Evolutionary conservation across 2,329 filamentous ascomycete species (phyloP).

Genomic region (Colletotrichum sp.): DNA sequence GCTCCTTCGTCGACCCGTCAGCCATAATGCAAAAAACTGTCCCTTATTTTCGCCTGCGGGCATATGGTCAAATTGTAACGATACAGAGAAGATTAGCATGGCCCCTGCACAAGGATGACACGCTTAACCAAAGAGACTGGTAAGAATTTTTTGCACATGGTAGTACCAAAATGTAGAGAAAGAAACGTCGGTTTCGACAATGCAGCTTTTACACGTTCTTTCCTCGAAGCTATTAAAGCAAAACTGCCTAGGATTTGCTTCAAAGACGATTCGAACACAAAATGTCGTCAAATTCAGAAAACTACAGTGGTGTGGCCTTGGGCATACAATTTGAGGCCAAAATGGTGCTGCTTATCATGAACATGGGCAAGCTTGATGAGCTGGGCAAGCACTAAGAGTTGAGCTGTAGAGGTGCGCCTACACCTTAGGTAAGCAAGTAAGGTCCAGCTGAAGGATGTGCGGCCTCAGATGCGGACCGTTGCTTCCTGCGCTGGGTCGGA

Average conservation of each 20-base stretch:
- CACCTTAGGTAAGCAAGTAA: not conserved
- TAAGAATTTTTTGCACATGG: not conserved
- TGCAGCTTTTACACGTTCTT: not conserved
- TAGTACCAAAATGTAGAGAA: not conserved
- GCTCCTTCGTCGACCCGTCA: not conserved
- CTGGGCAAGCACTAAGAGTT: not conserved
- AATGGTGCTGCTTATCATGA: not conserved
- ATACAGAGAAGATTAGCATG: slow-evolving; percentile 5
- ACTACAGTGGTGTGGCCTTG: not conserved
- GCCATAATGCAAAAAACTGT: not conserved
- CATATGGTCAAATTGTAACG: not conserved
- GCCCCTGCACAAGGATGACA: not conserved
- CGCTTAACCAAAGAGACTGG: not conserved
- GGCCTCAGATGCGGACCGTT: not conserved
- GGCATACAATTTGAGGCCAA: not conserved
- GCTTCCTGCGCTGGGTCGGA: not conserved
- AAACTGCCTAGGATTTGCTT: not conserved
- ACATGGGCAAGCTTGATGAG: not conserved
- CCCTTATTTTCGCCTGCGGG: not conserved
- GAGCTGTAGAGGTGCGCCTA: not conserved
- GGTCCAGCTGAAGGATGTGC: not conserved
- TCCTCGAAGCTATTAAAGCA: not conserved
- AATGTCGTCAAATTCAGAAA: not conserved
- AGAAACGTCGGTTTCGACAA: not conserved
- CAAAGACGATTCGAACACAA: not conserved